A percentile compares a stretch with the other conserved stretches of the same genome.
phyloP scores from a whole-genome alignment of 441 rosid species.

The Erodium trifolium region DNA sequence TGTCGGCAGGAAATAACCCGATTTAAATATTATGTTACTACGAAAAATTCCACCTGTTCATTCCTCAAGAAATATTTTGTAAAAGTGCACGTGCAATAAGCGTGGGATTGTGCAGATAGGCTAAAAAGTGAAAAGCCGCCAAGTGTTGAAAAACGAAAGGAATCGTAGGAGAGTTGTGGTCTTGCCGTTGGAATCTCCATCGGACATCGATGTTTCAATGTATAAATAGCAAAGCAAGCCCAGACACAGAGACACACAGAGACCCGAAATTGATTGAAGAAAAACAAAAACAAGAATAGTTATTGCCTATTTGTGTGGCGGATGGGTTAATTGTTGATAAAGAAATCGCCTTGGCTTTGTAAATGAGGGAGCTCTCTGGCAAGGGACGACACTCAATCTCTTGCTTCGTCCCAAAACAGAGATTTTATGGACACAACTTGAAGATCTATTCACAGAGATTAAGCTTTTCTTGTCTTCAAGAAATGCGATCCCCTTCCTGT shows the following conservation, averaged over 20 bases:
- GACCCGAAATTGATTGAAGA: slow-evolving; percentile 3
- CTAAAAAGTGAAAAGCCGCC: slow-evolving; percentile 6
- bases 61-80: not conserved
- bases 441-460: slow-evolving; percentile 11
- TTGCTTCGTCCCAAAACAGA: slow-evolving; percentile 4
- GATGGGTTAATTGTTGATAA: not conserved
- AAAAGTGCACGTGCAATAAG: not conserved
- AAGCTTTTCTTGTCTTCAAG: slow-evolving; percentile 47
- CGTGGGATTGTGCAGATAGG: not conserved
- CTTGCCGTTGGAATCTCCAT: slow-evolving; percentile 6
- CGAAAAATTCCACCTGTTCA: not conserved
- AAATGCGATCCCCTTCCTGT: slow-evolving; percentile 48
- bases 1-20: not conserved
- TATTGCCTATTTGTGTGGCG: not conserved
- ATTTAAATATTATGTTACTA: not conserved
- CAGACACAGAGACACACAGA: not conserved
- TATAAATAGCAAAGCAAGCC: not conserved
- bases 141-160: not conserved
- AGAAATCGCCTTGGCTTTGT: not conserved
- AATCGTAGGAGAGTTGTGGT: slow-evolving; percentile 4
- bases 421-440: not conserved
- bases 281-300: not conserved
- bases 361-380: too few species aligned
- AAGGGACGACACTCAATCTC: not conserved
- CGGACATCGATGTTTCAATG: not conserved